A percentile compares a stretch with the other conserved stretches of the same genome.
Evolutionary conservation across 2,329 filamentous ascomycete genomes (phyloP).

Genomic region (Verticillium nubilum): DNA sequence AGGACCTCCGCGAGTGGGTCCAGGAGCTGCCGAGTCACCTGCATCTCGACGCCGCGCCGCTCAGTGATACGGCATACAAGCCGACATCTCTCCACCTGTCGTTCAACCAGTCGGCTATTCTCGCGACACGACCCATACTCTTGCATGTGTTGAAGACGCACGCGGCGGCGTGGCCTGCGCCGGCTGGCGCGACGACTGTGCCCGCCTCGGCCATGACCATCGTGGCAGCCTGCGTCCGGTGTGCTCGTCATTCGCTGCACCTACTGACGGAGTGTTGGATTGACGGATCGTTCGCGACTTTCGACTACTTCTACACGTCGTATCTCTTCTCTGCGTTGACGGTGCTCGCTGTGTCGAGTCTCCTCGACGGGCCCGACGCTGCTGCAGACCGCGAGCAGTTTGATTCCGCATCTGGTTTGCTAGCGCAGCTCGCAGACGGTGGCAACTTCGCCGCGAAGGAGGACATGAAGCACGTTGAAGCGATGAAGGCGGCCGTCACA

Average conservation of each 20-base stretch:
- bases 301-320: constrained; percentile 40
- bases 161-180: constrained; percentile 15
- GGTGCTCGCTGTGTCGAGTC: constrained; percentile 36
- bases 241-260: constrained; percentile 35
- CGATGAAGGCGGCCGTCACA: constrained; percentile 22
- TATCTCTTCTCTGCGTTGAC: constrained; percentile 41
- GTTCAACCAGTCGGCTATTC: constrained; percentile 27
- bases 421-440: constrained; percentile 29
- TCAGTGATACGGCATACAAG: constrained; percentile 15
- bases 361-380: constrained; percentile 23
- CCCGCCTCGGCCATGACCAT: constrained; percentile 28
- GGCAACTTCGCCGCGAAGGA: constrained; percentile 36
- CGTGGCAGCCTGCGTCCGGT: constrained; percentile 37
- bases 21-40: constrained; percentile 23
- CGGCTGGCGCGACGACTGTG: constrained; percentile 16
- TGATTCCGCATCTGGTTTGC: constrained; percentile 28
- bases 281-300: constrained; percentile 37
- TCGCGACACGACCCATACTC: constrained; percentile 26
- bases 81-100: constrained; percentile 26
- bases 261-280: constrained; percentile 39
- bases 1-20: constrained; percentile 22
- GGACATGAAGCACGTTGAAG: constrained; percentile 33
- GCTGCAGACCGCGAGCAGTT: constrained; percentile 33
- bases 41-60: constrained; percentile 17
- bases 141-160: constrained; percentile 25